Percentiles rank a stretch among this genome's conserved stretches.
Evolutionary conservation across 106 monocot genomes (phyloP).

Genomic region (Ottelia alismoides): DNA sequence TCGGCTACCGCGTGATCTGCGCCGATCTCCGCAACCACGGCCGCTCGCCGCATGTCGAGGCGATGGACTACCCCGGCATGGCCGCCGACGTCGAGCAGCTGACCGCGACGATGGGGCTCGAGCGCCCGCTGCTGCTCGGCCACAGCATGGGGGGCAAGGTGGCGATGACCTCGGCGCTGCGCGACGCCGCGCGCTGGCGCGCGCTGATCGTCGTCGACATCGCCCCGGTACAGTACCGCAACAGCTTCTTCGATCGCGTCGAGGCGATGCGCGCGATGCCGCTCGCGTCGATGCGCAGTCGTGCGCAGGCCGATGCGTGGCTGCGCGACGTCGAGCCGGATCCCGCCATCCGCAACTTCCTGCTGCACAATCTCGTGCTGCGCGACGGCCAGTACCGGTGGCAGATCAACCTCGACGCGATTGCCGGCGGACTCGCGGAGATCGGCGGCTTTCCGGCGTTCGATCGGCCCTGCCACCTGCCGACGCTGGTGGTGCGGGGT

Average conservation of each 20-base stretch:
- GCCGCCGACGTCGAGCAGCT: background rate
- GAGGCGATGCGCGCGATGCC: background rate
- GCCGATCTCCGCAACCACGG: background rate
- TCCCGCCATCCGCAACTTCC: background rate
- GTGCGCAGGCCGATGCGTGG: background rate
- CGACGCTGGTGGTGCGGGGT: no score
- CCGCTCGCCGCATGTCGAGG: background rate
- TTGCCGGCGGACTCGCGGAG: no score
- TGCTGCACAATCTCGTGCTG: background rate
- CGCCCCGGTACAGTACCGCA: background rate
- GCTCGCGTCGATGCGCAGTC: background rate
- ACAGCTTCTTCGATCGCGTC: background rate
- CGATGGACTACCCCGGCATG: background rate
- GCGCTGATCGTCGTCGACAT: background rate
- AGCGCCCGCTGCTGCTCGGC: background rate
- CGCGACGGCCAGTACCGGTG: background rate
- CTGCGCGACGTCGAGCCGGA: background rate
- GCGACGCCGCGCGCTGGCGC: background rate
- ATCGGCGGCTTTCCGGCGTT: no score
- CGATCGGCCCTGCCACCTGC: no score
- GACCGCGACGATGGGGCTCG: background rate
- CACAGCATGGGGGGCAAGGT: background rate
- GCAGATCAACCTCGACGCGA: background rate
- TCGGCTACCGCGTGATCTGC: background rate
- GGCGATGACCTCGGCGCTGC: background rate